phyloP scores from a whole-genome alignment of 495 filamentous ascomycete genomes.

The Talaromyces stipitatus region DNA sequence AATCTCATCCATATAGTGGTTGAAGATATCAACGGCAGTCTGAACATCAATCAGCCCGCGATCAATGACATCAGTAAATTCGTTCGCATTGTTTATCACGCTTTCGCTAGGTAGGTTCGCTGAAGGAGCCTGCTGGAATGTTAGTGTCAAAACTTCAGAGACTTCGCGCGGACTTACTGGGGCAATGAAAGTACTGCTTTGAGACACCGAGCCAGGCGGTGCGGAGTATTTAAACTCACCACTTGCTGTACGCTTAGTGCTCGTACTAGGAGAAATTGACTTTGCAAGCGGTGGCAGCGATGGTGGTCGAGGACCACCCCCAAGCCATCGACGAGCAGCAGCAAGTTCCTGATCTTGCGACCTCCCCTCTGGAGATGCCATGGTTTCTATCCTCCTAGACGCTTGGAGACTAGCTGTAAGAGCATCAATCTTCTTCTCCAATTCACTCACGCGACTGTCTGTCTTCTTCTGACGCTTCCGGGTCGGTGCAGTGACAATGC shows the following conservation, averaged over 20 bases:
- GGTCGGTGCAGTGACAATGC: constrained; percentile 73
- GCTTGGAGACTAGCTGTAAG: constrained; percentile 71
- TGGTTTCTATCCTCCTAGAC: constrained; percentile 18
- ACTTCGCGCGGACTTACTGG: background rate
- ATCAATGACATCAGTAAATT: constrained; percentile 62
- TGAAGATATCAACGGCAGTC: constrained; percentile 54
- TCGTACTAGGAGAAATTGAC: background rate
- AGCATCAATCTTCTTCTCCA: constrained; percentile 91
- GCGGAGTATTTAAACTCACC: background rate
- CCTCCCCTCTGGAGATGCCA: background rate
- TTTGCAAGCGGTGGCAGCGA: background rate
- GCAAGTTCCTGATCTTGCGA: background rate
- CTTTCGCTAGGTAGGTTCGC: constrained; percentile 4
- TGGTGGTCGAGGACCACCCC: constrained; percentile 2
- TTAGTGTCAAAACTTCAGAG: background rate
- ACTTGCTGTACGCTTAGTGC: constrained; percentile 1
- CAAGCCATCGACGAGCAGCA: constrained; percentile 2
- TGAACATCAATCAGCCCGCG: constrained; percentile 56
- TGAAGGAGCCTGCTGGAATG: background rate
- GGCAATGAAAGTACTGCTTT: background rate
- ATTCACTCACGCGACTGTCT: constrained; percentile 81
- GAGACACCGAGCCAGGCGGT: background rate
- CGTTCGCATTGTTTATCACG: constrained; percentile 10
- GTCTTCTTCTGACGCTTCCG: constrained; percentile 91
- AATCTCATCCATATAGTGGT: constrained; percentile 56